Base-by-base conservation (phyloP, 129 eudicot species). In the Calendula officinalis region DNA sequence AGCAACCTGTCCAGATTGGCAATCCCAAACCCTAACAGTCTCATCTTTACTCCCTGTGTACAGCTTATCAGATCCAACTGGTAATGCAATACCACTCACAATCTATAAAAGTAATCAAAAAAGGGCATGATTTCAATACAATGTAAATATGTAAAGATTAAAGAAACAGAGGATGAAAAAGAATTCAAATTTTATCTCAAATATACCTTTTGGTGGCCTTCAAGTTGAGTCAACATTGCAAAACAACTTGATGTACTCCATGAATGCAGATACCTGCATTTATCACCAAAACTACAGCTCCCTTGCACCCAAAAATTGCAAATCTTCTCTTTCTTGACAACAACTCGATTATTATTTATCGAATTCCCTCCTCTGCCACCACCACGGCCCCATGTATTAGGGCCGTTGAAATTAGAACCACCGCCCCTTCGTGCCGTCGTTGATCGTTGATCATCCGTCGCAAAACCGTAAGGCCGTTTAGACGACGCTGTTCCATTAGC, bases 1-100 rank as follows among this genome's bases (percentile, higher is more conserved):
- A 59, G 62, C 76, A 67, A 86, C 99, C 99, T 94, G 99, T 22
- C 99, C 99, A 56, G 99, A 88, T 62, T 89, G 95, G 79, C 99
- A 89, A 72, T 94, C 99, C 99, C 99, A 94, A 56, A 89, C 82
- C 73, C 90, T 83, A 10, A 94, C 90, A 7, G 85, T 81, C 81
- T 86, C 86, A 36, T 94, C 99, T 68, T 78, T 85, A 76, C 99
- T 84, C 42, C 99, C 99, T 0, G 97, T 81, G 64, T 89, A 94
- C 47, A 94, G 81, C 79, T 94, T 94, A 82, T 94, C 99, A 2
- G 95, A 84, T 15, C 94, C 97, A 34, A 73, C 70, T 51, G 99
- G 95, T 62, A 81, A 55, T 34, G 98, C 76, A 50, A 91, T 91
- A 60, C 98, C 98, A 54, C 78, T 91, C 44, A 91, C 96, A 68